Evolutionary conservation across 495 filamentous ascomycete species (phyloP), one percentile per base, ranked within the genome.

Genomic region (Aspergillus incahuasiensis): DNA sequence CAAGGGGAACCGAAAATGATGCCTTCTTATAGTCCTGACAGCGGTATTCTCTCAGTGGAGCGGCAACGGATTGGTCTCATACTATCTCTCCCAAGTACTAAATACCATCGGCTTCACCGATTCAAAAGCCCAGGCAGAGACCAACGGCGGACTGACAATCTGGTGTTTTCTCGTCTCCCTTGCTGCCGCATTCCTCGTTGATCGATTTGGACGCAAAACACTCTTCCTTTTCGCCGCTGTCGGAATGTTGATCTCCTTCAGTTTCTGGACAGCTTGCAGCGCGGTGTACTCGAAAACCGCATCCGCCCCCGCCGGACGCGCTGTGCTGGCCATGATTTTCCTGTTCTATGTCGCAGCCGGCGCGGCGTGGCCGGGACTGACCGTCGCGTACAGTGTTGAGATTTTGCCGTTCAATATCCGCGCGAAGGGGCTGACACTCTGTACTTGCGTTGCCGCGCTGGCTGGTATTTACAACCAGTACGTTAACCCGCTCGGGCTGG

Each of bases 401-500:
- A 81, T 89, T 20, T 69, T 86, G 11, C 84, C 85, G 0, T 90
- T 83, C 68, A 77, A 82, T 41, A 71, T 89, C 41, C 81, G 85
- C 15, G 83, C 85, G n/a, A 90, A 88, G 73, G 85, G 85, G 20
- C 79, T 88, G 70, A 82, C 86, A 67, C 70, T 84, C 38, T 79
- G 79, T 66, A 77, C 81, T 49, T 73, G 84, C 22, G 81, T 76
- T 12, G 77, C 82, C 35, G 77, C 84, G 54, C 75, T 78, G 12
- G 73, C 82, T 13, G 72, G 84, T 30, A 79, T 81, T 8, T 74
- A 84, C 49, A 78, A 78, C 54, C 74, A 77, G 67, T 81, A 70
- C 34, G 82, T 82, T 55, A 85, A 86, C 67, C 82, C 82, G 1
- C 68, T 86, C 24, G 71, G 71, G 13, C 79, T 85, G 30, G 55